Evolutionary conservation across 805 yeast genomes (phyloP).

Genomic region (Lipomyces lipofer): DNA sequence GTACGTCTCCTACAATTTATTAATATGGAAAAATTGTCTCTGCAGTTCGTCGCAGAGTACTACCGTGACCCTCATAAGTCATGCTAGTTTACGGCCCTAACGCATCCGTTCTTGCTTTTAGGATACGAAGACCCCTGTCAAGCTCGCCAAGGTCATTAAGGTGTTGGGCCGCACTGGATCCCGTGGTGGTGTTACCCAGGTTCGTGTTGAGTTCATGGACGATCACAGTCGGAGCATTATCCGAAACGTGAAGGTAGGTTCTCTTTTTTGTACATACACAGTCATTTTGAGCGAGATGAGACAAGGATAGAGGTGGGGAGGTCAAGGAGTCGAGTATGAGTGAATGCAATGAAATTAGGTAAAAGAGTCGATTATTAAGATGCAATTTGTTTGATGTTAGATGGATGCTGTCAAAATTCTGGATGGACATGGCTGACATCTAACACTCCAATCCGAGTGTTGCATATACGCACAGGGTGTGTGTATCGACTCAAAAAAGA

Average conservation of each 20-base stretch:
- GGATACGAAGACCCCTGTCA: slow-evolving; percentile 70
- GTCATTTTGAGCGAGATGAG: no score
- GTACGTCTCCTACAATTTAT: neutral
- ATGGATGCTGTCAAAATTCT: no score
- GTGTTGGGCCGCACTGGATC: slow-evolving; percentile 99
- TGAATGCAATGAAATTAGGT: neutral
- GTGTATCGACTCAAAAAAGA: no score
- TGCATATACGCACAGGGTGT: no score
- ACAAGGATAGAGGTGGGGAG: no score
- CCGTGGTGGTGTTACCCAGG: slow-evolving; percentile 96
- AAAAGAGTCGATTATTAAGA: neutral
- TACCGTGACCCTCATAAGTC: neutral
- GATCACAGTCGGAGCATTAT: slow-evolving; percentile 93
- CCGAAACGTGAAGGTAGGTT: slow-evolving; percentile 72
- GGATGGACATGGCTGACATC: no score
- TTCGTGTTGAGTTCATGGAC: slow-evolving; percentile 95
- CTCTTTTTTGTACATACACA: neutral
- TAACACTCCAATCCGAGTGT: no score
- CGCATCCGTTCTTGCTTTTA: slow-evolving; percentile 6
- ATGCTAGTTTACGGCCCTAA: neutral
- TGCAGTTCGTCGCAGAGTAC: neutral
- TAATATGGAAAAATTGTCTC: no score
- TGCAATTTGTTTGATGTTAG: no score
- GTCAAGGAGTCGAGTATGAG: no score
- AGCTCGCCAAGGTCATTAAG: slow-evolving; percentile 99